Conservation (phyloP, 177 flowering plant genomes). For the Vitis hybrid region DNA sequence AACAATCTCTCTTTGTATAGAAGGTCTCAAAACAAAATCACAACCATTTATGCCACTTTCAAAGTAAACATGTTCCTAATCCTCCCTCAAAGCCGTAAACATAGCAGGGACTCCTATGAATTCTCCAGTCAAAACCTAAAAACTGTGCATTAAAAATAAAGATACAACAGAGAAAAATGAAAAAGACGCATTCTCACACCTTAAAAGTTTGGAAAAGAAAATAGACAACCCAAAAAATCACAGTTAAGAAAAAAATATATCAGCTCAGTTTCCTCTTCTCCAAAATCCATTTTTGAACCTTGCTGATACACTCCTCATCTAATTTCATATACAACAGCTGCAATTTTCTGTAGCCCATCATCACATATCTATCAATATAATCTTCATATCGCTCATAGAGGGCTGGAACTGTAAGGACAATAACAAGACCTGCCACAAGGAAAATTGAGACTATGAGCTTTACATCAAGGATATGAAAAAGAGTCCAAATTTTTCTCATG, state of each 20-base stretch:
- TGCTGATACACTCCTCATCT: slow-evolving; percentile 35
- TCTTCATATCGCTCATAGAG: slow-evolving; percentile 77
- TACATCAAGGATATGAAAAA: no score
- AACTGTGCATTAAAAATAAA: neutral
- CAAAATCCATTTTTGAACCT: slow-evolving; percentile 37
- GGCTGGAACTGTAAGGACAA: slow-evolving; percentile 71
- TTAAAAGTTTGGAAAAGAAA: neutral
- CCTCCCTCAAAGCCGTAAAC: neutral
- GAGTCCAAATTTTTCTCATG: no score
- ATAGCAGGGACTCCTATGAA: neutral
- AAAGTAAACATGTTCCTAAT: neutral
- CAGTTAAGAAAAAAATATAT: slow-evolving; percentile 6
- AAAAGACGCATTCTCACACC: slow-evolving; percentile 3
- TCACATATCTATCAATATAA: slow-evolving; percentile 41
- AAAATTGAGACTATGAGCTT: slow-evolving; percentile 1
- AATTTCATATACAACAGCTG: slow-evolving; percentile 38
- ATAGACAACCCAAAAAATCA: neutral
- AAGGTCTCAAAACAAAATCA: neutral
- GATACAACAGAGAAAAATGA: neutral
- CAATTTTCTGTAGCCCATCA: slow-evolving; percentile 34
- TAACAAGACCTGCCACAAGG: slow-evolving; percentile 54
- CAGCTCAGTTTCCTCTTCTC: slow-evolving; percentile 61
- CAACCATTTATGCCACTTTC: neutral
- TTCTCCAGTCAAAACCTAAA: neutral
- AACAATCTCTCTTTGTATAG: neutral